Percentiles rank a stretch among this genome's conserved stretches.
Conservation (phyloP, 371 early-diverging fungal genomes). For the Apophysomyces elegans region DNA sequence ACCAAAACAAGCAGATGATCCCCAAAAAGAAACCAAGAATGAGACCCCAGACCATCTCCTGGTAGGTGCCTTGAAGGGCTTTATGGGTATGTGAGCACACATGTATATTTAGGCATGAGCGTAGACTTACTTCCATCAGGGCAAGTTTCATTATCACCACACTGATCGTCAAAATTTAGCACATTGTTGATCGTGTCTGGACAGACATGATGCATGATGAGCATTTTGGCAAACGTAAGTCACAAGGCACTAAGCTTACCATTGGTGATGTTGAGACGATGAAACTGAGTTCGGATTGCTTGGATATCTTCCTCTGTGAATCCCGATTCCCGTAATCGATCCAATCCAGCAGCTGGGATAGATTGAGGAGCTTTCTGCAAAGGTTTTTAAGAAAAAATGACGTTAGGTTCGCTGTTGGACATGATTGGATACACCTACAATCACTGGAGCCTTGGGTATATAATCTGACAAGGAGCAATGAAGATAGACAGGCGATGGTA, state of each 20-base stretch:
- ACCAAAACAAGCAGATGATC: conserved; percentile 69
- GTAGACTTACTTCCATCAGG: conserved; percentile 58
- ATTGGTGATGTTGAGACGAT: conserved; percentile 43
- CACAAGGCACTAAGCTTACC: neutral
- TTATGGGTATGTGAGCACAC: neutral
- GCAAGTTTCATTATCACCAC: conserved; percentile 71
- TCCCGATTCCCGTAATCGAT: conserved; percentile 71
- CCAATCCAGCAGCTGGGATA: conserved; percentile 63
- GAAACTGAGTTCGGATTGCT: conserved; percentile 68
- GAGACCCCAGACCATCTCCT: conserved; percentile 70
- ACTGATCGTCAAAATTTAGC: conserved; percentile 66
- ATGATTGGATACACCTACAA: neutral
- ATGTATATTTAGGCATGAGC: neutral
- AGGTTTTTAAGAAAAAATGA: neutral
- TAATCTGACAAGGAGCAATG: conserved; percentile 55
- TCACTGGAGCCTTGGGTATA: conserved; percentile 22
- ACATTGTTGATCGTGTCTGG: conserved; percentile 43
- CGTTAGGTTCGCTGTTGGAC: neutral
- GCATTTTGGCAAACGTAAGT: neutral
- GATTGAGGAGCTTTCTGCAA: conserved; percentile 33
- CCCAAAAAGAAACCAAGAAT: conserved; percentile 72
- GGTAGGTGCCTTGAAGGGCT: conserved; percentile 61
- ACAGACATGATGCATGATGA: neutral
- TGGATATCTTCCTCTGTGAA: conserved; percentile 73
- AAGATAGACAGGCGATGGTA: conserved; percentile 44